These are phyloP conservation scores for Bruguiera parviflora DNA, from an alignment of 345 rosid species.

Conservation along the genomic window DNA sequence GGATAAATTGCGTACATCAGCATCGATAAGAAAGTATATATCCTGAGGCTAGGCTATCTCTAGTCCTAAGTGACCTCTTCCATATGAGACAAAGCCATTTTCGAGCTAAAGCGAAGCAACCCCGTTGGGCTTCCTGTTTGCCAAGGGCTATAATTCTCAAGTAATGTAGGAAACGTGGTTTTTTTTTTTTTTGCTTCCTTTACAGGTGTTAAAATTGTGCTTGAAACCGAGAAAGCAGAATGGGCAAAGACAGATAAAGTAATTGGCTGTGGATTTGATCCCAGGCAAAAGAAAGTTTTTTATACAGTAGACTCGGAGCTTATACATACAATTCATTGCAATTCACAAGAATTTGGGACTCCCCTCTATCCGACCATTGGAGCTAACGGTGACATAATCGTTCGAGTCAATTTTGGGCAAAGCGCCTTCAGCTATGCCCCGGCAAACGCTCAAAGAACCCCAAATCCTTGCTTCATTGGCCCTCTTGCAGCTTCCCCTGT, in stretches of 20 bases:
- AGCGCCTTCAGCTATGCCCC: slow-evolving; percentile 43
- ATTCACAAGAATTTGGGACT: slow-evolving; percentile 48
- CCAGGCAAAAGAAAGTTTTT: slow-evolving; percentile 54
- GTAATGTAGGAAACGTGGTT: background rate
- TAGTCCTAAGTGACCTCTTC: too few relatives aligned
- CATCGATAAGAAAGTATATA: too few relatives aligned
- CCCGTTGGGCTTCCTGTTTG: too few relatives aligned
- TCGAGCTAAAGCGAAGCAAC: too few relatives aligned
- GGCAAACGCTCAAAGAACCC: slow-evolving; percentile 52
- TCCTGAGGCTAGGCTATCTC: too few relatives aligned
- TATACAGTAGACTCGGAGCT: slow-evolving; percentile 56
- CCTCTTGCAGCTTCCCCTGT: slow-evolving; percentile 47
- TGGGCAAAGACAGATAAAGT: slow-evolving; percentile 48
- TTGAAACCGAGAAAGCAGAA: slow-evolving; percentile 47
- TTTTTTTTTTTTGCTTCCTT: background rate
- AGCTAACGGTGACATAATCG: slow-evolving; percentile 39
- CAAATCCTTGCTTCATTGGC: slow-evolving; percentile 59
- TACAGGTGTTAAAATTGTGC: slow-evolving; percentile 60
- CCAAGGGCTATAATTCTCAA: background rate
- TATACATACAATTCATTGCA: slow-evolving; percentile 51
- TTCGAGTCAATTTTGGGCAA: slow-evolving; percentile 63
- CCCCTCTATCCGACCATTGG: slow-evolving; percentile 62
- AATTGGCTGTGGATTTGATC: slow-evolving; percentile 65
- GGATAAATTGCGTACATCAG: too few relatives aligned
- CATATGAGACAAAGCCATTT: too few relatives aligned